A percentile compares a stretch with the other conserved stretches of the same genome.
These are phyloP conservation scores for Clonostachys rhizophaga DNA, from an alignment of 2,329 filamentous ascomycete species.

Conservation along the genomic window DNA sequence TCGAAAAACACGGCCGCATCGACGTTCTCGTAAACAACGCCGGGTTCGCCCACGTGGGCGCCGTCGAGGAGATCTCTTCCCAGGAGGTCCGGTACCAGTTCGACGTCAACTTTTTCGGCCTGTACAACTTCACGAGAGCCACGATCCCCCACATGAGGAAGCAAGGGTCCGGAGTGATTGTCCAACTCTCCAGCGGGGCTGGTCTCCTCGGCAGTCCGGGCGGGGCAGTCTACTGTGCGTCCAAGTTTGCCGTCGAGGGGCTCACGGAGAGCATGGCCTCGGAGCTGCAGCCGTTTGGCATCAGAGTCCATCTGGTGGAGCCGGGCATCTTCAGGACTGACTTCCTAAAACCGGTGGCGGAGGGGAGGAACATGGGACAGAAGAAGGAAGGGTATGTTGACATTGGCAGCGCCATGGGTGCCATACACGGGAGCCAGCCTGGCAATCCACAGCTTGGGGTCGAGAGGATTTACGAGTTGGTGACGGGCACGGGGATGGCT, in stretches of 20 bases:
- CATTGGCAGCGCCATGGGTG: neutral
- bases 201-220: slow-evolving; percentile 22
- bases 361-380: slow-evolving; percentile 5
- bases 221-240: slow-evolving; percentile 21
- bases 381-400: neutral
- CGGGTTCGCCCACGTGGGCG: slow-evolving; percentile 18
- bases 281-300: slow-evolving; percentile 39
- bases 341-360: slow-evolving; percentile 28
- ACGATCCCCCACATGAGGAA: slow-evolving; percentile 21
- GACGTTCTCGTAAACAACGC: slow-evolving; percentile 33
- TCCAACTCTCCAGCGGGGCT: slow-evolving; percentile 27
- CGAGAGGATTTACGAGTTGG: slow-evolving; percentile 42
- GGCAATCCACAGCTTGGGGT: slow-evolving; percentile 45
- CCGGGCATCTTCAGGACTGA: slow-evolving; percentile 49
- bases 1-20: slow-evolving; percentile 14
- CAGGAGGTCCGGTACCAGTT: slow-evolving; percentile 1
- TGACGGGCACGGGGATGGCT: slow-evolving; percentile 38
- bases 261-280: slow-evolving; percentile 28
- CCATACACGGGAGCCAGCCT: slow-evolving; percentile 27
- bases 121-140: slow-evolving; percentile 25
- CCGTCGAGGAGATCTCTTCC: slow-evolving; percentile 9
- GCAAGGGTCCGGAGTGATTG: slow-evolving; percentile 19
- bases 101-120: slow-evolving; percentile 29
- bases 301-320: slow-evolving; percentile 36
- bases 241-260: slow-evolving; percentile 20